Evolutionary conservation across 805 yeast genomes (phyloP), one percentile per base, ranked within the genome.

Genomic region (Saccharomyces eubayanus): DNA sequence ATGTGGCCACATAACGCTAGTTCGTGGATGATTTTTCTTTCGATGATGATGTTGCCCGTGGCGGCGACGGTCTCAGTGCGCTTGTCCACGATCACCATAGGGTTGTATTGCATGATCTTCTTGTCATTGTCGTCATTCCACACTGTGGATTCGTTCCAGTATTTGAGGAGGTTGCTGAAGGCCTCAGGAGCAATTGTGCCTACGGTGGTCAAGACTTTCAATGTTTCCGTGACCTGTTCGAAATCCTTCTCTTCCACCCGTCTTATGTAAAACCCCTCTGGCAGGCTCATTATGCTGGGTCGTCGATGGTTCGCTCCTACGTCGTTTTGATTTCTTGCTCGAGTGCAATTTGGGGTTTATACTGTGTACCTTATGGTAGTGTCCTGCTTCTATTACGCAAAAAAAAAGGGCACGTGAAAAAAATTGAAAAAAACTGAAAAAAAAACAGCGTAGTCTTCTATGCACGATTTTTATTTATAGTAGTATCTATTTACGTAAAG

Each of bases 1-100:
- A 92, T 86, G 72, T 92, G 98, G 1, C 98, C 98, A 4, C 89
- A 95, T 51, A 77, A 70, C 0, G 96, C 95, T 67, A 94, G 83
- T 43, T 74, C 80, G 70, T 92, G 99, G 57, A 94, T 89, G 57
- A 85, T 72, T 69, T 92, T 92, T 50, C 77, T 78, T 68, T 92
- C 99, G 6, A 94, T 74, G 10, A 94, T 63, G 12, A 92, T 72
- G 67, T 86, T 83, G 0, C 98, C 98, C 0, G 90, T 82, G 3
- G 95, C 97, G 0, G 88, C 96, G 10, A 90, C 81, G 4, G 61
- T 62, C 8, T 77, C 81, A 0, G 54, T 41, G 2, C 68, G 59
- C 0, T 64, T 66, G 59, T 84, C 77, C 10, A 80, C 72, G 49
- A 94, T 83, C 5, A 90, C 97, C 41, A 80, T 69, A 0, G 87